Evolutionary conservation across 1,284 basidiomycete genomes (phyloP).

Genomic region (Ceratobasidium papillatum): DNA sequence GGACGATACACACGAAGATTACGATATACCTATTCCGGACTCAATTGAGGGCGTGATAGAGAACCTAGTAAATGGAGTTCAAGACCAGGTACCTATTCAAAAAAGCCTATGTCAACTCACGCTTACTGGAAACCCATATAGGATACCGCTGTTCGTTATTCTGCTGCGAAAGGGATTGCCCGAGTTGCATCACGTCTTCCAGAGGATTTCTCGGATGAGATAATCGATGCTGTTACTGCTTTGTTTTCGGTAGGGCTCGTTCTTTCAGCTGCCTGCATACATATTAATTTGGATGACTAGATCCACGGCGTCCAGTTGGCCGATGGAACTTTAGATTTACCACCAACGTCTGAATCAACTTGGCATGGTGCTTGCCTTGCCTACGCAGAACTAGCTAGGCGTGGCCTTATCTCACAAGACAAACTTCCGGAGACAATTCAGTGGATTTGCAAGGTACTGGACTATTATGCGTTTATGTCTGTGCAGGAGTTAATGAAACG

Average conservation of each 20-base stretch:
- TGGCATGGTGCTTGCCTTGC: conserved; percentile 97
- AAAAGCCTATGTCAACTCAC: conserved; percentile 7
- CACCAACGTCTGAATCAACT: conserved; percentile 79
- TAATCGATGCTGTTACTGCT: conserved; percentile 79
- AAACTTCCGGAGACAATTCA: conserved; percentile 70
- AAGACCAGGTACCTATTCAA: conserved; percentile 73
- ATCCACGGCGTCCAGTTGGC: conserved; percentile 70
- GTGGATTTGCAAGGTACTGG: conserved; percentile 78
- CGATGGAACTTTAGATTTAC: conserved; percentile 70
- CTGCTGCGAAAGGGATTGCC: conserved; percentile 91
- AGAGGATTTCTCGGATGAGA: conserved; percentile 75
- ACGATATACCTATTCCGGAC: conserved; percentile 62
- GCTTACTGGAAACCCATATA: conserved; percentile 50
- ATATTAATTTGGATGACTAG: conserved; percentile 46
- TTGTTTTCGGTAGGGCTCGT: conserved; percentile 59
- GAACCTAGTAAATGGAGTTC: conserved; percentile 75
- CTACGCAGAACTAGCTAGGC: conserved; percentile 89
- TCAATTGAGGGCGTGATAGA: conserved; percentile 81
- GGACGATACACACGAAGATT: conserved; percentile 63
- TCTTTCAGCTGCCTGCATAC: background rate
- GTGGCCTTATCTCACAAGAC: conserved; percentile 71
- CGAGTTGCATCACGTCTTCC: conserved; percentile 86
- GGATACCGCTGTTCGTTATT: conserved; percentile 97
- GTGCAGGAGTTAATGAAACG: background rate
- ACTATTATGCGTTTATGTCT: conserved; percentile 1